Conservation (phyloP, 1,284 basidiomycete species). For the Rhizopogon hawkerae region DNA sequence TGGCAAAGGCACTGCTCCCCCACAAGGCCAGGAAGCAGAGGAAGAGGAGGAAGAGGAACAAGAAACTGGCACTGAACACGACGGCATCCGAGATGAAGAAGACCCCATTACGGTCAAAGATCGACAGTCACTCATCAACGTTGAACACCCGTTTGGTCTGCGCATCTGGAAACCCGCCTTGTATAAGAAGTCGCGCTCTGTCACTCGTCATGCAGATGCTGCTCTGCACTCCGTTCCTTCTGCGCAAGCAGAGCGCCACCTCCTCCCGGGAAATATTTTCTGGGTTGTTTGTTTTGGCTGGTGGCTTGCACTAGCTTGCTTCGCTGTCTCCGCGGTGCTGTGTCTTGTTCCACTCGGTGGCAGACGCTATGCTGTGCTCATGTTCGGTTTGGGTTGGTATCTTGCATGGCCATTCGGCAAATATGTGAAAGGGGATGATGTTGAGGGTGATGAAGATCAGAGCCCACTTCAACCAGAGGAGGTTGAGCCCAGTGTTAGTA, state of each 20-base stretch:
- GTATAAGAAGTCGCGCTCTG: conserved; percentile 96
- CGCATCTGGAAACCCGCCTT: conserved; percentile 99
- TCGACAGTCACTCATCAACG: conserved; percentile 96
- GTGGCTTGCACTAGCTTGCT: conserved; percentile 80
- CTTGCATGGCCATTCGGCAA: conserved; percentile 98
- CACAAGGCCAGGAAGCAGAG: conserved; percentile 2
- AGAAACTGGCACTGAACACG: conserved; percentile 19
- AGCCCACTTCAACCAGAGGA: conserved; percentile 25
- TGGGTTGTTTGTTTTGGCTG: conserved; percentile 86
- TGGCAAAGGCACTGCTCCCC: conserved; percentile 11
- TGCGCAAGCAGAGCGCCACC: conserved; percentile 83
- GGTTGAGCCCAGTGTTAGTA: conserved; percentile 25
- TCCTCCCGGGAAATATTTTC: conserved; percentile 87
- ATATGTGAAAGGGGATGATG: conserved; percentile 90
- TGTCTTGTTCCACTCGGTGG: conserved; percentile 75
- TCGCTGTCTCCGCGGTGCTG: conserved; percentile 60
- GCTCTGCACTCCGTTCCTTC: conserved; percentile 90
- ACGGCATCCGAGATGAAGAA: conserved; percentile 41
- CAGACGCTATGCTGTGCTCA: conserved; percentile 75
- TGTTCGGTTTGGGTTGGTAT: conserved; percentile 94
- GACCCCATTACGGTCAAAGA: conserved; percentile 95
- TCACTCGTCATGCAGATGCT: conserved; percentile 92
- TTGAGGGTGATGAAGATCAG: conserved; percentile 39
- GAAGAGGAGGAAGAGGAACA: conserved; percentile 23
- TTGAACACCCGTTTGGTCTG: conserved; percentile 98